These are phyloP conservation scores for Crithidia thermophila DNA, from an alignment of 208 protist species.

Conservation along the genomic window DNA sequence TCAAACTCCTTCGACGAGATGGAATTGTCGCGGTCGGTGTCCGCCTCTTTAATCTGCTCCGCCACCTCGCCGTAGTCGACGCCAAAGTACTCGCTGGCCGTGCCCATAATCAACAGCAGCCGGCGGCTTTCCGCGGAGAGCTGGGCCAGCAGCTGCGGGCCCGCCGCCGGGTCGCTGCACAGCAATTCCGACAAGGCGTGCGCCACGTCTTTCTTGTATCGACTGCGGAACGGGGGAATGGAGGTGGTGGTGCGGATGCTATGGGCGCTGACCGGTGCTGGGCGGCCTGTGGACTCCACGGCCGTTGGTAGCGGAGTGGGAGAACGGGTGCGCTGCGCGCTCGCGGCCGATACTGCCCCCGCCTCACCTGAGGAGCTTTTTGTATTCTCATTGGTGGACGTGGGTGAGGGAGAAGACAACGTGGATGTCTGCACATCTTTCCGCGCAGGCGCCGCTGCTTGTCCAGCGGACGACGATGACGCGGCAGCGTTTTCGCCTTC, in stretches of 20 bases:
- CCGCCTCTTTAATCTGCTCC: slow-evolving; percentile 74
- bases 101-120: slow-evolving; percentile 80
- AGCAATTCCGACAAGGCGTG: slow-evolving; percentile 52
- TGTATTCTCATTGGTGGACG: too few species aligned
- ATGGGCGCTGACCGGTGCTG: background rate
- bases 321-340: background rate
- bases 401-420: too few species aligned
- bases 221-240: slow-evolving; percentile 43
- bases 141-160: slow-evolving; percentile 44
- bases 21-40: slow-evolving; percentile 67
- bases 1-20: slow-evolving; percentile 84
- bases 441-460: too few species aligned
- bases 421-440: too few species aligned
- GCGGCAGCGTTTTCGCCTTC: too few species aligned
- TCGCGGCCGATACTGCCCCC: background rate
- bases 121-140: slow-evolving; percentile 76
- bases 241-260: slow-evolving; percentile 18
- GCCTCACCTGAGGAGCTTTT: too few species aligned
- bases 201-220: slow-evolving; percentile 57
- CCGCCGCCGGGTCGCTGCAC: slow-evolving; percentile 48
- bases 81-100: slow-evolving; percentile 83
- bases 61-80: slow-evolving; percentile 59
- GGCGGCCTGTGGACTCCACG: too few species aligned
- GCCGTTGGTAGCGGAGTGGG: background rate
- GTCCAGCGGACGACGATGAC: too few species aligned